Evolutionary conservation across 139 green algal species (phyloP).

Genomic region (Edaphochlamys debaryana): DNA sequence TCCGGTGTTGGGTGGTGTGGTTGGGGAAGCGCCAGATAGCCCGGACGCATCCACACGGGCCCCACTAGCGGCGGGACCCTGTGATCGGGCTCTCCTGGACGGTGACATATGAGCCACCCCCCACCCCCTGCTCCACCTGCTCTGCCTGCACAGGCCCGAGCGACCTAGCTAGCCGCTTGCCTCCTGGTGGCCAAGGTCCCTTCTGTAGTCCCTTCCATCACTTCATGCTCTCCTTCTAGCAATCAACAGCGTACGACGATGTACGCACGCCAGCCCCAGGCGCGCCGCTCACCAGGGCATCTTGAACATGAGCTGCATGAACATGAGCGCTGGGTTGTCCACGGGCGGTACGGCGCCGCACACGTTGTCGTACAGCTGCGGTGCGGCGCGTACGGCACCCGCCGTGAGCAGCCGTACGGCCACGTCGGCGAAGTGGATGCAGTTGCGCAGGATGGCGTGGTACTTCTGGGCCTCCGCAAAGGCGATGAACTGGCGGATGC

Average conservation of each 20-base stretch:
- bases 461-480: constrained; percentile 50
- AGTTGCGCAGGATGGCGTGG: constrained; percentile 59
- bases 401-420: constrained; percentile 53
- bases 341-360: constrained; percentile 45
- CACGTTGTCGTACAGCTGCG: constrained; percentile 56
- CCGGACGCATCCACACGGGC: background rate
- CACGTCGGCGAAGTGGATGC: constrained; percentile 63
- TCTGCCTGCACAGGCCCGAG: too few species aligned
- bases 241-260: too few species aligned
- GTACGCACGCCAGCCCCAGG: too few species aligned
- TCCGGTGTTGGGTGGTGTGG: background rate
- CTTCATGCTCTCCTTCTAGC: background rate
- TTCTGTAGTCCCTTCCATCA: background rate
- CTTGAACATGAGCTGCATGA: constrained; percentile 49
- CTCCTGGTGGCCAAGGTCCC: background rate
- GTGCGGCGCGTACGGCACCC: constrained; percentile 39
- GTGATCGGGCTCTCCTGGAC: too few species aligned
- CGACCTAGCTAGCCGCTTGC: too few species aligned
- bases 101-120: too few species aligned
- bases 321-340: constrained; percentile 47
- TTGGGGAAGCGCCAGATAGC: background rate
- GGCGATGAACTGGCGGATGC: constrained; percentile 15
- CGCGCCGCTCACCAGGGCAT: constrained; percentile 62
- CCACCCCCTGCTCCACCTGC: too few species aligned
- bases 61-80: too few species aligned